Evolutionary conservation across 2,329 filamentous ascomycete species (phyloP).

Genomic region (Pseudopithomyces maydicus): DNA sequence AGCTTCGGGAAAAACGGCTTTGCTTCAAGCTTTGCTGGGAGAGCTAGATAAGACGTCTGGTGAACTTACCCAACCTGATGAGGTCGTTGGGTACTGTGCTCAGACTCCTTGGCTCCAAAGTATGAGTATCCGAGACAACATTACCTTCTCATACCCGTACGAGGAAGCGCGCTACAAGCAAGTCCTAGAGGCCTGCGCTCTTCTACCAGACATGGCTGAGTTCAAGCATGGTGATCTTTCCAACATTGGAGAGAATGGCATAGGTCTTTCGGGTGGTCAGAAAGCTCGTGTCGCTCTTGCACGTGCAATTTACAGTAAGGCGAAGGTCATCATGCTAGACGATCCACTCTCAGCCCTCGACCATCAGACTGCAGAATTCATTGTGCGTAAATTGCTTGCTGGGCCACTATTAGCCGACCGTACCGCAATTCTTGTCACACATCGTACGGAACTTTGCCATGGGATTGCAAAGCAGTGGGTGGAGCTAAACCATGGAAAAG

Average conservation of each 20-base stretch:
- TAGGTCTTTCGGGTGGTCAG: conserved; percentile 65
- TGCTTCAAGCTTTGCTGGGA: conserved; percentile 63
- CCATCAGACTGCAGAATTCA: conserved; percentile 67
- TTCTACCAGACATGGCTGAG: conserved; percentile 64
- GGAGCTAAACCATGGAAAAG: conserved; percentile 67
- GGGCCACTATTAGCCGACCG: conserved; percentile 61
- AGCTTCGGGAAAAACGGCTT: conserved; percentile 66
- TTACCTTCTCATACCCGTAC: conserved; percentile 68
- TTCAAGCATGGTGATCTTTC: conserved; percentile 69
- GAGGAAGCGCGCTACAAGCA: conserved; percentile 72
- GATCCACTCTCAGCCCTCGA: conserved; percentile 66
- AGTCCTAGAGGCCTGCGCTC: conserved; percentile 68
- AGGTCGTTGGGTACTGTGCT: conserved; percentile 67
- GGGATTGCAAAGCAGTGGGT: conserved; percentile 76
- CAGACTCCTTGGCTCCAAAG: conserved; percentile 72
- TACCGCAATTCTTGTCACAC: conserved; percentile 65
- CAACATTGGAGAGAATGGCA: conserved; percentile 65
- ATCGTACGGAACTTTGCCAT: conserved; percentile 72
- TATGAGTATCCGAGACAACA: conserved; percentile 72
- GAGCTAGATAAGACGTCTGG: conserved; percentile 62
- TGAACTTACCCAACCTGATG: conserved; percentile 57
- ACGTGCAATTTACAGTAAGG: conserved; percentile 62
- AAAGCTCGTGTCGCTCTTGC: conserved; percentile 66
- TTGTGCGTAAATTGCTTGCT: conserved; percentile 62
- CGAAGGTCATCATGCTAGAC: conserved; percentile 61